Evolutionary conservation across 352 stramenopile species (phyloP).

Genomic region (Elongisporangium prolatum): DNA sequence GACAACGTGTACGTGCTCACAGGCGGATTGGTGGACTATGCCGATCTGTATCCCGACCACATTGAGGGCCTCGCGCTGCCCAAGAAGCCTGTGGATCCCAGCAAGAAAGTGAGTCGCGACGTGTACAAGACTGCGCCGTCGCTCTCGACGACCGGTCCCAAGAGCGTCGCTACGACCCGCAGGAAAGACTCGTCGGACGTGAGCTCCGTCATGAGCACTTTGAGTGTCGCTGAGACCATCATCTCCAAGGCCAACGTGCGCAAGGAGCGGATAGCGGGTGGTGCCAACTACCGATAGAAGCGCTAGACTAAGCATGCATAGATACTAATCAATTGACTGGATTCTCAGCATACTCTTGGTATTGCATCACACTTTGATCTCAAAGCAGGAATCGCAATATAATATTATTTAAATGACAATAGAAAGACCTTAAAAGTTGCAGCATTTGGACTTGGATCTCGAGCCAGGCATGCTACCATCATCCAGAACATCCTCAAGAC

Average conservation of each 20-base stretch:
- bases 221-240: conserved; percentile 64
- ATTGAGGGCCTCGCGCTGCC: conserved; percentile 58
- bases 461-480: not conserved
- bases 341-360: no score
- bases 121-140: conserved; percentile 51
- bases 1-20: conserved; percentile 84
- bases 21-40: conserved; percentile 57
- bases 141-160: conserved; percentile 26
- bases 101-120: conserved; percentile 49
- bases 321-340: no score
- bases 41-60: conserved; percentile 54
- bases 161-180: conserved; percentile 33
- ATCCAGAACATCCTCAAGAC: not conserved
- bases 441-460: not conserved
- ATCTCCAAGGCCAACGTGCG: conserved; percentile 68
- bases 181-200: conserved; percentile 53
- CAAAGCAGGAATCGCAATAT: no score
- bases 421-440: not conserved
- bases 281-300: conserved; percentile 47
- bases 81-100: conserved; percentile 42
- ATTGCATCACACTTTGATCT: no score
- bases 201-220: conserved; percentile 54
- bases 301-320: no score
- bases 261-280: conserved; percentile 44
- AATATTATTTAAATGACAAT: not conserved